Evolutionary conservation across 192 early-diverging fungal species (phyloP).

Genomic region (Coemansia furcata): DNA sequence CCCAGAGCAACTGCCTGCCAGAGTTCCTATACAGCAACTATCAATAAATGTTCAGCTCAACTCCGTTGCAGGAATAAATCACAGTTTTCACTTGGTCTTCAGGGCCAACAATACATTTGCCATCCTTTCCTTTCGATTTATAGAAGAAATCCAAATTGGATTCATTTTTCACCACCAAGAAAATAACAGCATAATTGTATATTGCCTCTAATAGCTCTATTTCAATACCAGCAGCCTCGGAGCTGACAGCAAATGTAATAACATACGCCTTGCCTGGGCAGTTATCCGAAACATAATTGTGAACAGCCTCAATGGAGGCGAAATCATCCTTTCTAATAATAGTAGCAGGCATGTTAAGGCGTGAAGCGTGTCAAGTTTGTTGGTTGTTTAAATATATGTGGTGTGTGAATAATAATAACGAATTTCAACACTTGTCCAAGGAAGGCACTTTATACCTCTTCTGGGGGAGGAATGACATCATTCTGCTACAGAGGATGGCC

Average conservation of each 20-base stretch:
- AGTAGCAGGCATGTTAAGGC: not conserved
- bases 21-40: no score
- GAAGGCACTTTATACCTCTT: no score
- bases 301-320: not conserved
- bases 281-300: not conserved
- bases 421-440: no score
- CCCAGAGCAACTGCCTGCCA: no score
- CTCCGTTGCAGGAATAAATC: no score
- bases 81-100: no score
- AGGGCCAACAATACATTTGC: no score
- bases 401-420: not conserved
- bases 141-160: no score
- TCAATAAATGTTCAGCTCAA: no score
- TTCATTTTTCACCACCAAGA: not conserved
- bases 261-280: not conserved
- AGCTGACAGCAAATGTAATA: not conserved
- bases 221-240: not conserved
- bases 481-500: no score
- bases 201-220: not conserved
- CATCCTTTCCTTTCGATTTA: no score
- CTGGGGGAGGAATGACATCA: no score
- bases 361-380: not conserved
- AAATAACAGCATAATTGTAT: not conserved
- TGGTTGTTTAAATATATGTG: not conserved
- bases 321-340: not conserved